A percentile compares a stretch with the other conserved stretches of the same genome.
Evolutionary conservation across 176 grass and related monocot species (phyloP).

Genomic region (sorghum (Sorghum bicolor)): DNA sequence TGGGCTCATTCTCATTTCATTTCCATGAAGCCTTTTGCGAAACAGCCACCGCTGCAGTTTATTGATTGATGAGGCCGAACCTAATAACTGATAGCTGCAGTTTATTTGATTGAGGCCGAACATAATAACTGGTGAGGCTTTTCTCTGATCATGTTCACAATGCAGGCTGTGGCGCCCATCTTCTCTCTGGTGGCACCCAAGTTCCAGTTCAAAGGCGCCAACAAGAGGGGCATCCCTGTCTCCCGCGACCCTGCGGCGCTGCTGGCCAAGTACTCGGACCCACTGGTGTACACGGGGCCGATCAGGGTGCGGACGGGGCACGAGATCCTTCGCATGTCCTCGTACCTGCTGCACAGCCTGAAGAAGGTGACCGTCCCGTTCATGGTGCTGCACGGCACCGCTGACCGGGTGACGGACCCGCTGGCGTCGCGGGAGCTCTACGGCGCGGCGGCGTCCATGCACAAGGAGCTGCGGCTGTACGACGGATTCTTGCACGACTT

Average conservation of each 20-base stretch:
- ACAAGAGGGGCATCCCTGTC: slow-evolving; percentile 87
- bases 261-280: slow-evolving; percentile 88
- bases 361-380: slow-evolving; percentile 77
- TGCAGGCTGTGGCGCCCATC: slow-evolving; percentile 90
- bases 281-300: slow-evolving; percentile 83
- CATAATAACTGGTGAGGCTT: background rate
- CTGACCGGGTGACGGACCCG: slow-evolving; percentile 88
- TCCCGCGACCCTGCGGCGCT: slow-evolving; percentile 80
- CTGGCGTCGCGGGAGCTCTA: slow-evolving; percentile 78
- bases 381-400: slow-evolving; percentile 87
- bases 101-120: background rate
- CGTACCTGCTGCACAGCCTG: slow-evolving; percentile 69
- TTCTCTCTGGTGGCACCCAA: slow-evolving; percentile 79
- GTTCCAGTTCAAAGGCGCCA: slow-evolving; percentile 97
- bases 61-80: background rate
- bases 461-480: slow-evolving; percentile 80
- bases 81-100: background rate
- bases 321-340: slow-evolving; percentile 85
- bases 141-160: background rate
- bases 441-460: slow-evolving; percentile 49
- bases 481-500: slow-evolving; percentile 93
- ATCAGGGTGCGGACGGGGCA: slow-evolving; percentile 89
- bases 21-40: background rate
- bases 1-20: background rate
- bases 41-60: background rate